These are phyloP conservation scores for Camillea tinctor DNA, from an alignment of 2,329 filamentous ascomycete genomes.

Conservation along the genomic window DNA sequence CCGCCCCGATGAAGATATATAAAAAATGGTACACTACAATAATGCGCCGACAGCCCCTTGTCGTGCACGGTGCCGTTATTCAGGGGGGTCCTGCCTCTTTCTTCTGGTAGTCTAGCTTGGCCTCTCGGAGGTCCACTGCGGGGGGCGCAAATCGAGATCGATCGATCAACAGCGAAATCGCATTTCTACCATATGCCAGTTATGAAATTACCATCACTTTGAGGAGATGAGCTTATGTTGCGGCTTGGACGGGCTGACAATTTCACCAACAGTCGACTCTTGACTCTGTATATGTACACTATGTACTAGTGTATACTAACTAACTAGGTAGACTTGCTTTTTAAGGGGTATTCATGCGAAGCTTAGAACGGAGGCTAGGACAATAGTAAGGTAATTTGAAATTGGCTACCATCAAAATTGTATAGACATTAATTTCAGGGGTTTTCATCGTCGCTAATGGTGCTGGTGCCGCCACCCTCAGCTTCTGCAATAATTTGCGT, in stretches of 20 bases:
- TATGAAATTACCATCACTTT: too few species aligned
- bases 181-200: too few species aligned
- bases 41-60: not conserved
- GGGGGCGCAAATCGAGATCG: not conserved
- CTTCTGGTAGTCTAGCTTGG: not conserved
- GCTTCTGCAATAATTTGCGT: constrained; percentile 53
- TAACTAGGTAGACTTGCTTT: too few species aligned
- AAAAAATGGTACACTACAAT: not conserved
- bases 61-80: not conserved
- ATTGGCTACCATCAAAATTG: not conserved
- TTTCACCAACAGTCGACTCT: too few species aligned
- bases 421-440: not conserved
- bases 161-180: not conserved
- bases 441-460: constrained; percentile 42
- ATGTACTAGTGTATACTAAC: too few species aligned
- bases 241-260: too few species aligned
- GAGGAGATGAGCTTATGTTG: too few species aligned
- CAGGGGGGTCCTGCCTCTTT: not conserved
- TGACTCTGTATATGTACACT: too few species aligned
- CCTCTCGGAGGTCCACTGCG: not conserved
- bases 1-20: too few species aligned
- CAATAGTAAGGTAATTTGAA: not conserved
- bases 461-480: constrained; percentile 51
- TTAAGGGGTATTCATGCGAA: too few species aligned
- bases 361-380: too few species aligned